Conservation (phyloP, 345 rosid genomes). For the Hevea brasiliensis region DNA sequence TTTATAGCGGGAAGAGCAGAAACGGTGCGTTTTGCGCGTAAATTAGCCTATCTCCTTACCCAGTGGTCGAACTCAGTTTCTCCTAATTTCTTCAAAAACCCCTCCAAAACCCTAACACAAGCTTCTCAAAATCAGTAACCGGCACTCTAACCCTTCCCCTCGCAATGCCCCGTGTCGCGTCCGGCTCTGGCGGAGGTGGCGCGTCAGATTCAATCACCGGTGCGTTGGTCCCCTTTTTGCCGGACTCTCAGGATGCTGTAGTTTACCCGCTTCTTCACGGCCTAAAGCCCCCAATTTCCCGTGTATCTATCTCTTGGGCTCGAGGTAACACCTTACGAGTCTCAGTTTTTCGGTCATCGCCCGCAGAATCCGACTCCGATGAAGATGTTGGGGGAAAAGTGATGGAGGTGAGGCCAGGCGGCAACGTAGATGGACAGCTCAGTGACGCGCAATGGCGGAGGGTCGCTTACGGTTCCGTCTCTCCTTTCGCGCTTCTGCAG, state of each 20-base stretch:
- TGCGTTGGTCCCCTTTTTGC: constrained; percentile 39
- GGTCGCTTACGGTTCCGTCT: constrained; percentile 76
- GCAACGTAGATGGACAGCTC: constrained; percentile 58
- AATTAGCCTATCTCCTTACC: not conserved
- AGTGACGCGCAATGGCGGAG: constrained; percentile 71
- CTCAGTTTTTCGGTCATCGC: constrained; percentile 47
- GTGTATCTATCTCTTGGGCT: constrained; percentile 81
- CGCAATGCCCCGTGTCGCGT: constrained; percentile 48
- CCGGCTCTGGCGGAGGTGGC: constrained; percentile 15
- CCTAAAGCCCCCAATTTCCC: constrained; percentile 59
- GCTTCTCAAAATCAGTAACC: not conserved
- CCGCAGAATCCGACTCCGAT: constrained; percentile 21
- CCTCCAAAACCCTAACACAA: constrained; percentile 40
- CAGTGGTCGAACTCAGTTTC: constrained; percentile 73
- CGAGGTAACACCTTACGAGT: constrained; percentile 83
- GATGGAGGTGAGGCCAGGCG: constrained; percentile 60
- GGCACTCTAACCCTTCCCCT: not conserved
- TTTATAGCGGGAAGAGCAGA: not conserved
- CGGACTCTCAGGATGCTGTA: constrained; percentile 34
- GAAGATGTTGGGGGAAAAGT: constrained; percentile 58
- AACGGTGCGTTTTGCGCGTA: constrained; percentile 6
- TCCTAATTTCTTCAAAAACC: constrained; percentile 13
- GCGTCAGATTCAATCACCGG: constrained; percentile 42
- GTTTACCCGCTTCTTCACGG: constrained; percentile 66
- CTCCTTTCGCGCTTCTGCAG: constrained; percentile 90